Percentiles rank a stretch among this genome's conserved stretches.
Conservation (phyloP, 202 grass and related monocot genomes). For the Carex sylvatica region DNA sequence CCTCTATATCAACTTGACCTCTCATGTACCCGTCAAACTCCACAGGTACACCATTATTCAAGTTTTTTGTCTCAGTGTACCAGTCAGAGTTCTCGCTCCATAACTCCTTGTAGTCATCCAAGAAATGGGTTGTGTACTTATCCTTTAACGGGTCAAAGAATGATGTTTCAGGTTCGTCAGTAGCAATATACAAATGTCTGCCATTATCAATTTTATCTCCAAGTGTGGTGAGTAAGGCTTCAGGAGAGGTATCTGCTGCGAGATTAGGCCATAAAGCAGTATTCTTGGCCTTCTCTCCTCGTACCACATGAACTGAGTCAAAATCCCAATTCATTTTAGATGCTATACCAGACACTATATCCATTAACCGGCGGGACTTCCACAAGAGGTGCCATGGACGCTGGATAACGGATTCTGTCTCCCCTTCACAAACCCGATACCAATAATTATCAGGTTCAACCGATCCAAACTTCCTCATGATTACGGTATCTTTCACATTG, state of each 20-base stretch:
- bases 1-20: conserved; percentile 83
- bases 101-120: conserved; percentile 83
- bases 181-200: conserved; percentile 71
- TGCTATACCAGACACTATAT: conserved; percentile 82
- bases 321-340: conserved; percentile 90
- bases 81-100: conserved; percentile 86
- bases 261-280: conserved; percentile 77
- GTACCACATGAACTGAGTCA: conserved; percentile 68
- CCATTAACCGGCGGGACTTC: conserved; percentile 86
- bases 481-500: conserved; percentile 59
- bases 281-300: conserved; percentile 83
- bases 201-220: conserved; percentile 73
- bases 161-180: conserved; percentile 62
- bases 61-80: conserved; percentile 82
- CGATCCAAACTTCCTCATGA: conserved; percentile 82
- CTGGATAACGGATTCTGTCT: conserved; percentile 71
- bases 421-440: conserved; percentile 84
- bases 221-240: conserved; percentile 51
- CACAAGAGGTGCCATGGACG: conserved; percentile 85
- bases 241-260: conserved; percentile 67
- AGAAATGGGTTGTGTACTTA: conserved; percentile 58
- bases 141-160: conserved; percentile 78
- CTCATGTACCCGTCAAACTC: conserved; percentile 98
- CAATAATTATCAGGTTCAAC: conserved; percentile 86
- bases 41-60: conserved; percentile 66